phyloP scores from a whole-genome alignment of 192 early-diverging fungal species.

The Geranomyces variabilis region DNA sequence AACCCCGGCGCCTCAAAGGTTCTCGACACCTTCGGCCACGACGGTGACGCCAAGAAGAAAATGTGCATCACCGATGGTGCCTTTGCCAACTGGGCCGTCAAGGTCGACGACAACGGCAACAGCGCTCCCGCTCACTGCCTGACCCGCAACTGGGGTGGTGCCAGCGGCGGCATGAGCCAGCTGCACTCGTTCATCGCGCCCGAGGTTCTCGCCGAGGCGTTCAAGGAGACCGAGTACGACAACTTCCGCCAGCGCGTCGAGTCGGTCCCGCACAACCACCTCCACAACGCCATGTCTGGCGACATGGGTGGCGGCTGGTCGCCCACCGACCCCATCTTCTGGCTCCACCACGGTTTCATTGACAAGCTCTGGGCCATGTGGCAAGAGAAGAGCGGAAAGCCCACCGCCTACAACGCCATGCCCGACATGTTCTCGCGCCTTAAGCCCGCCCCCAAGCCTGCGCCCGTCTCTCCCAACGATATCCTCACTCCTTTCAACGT shows the following conservation, averaged over 20 bases:
- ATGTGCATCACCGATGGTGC: constrained; percentile 58
- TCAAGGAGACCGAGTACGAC: constrained; percentile 10
- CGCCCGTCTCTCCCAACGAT: neutral
- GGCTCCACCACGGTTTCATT: constrained; percentile 66
- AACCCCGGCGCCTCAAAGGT: constrained; percentile 46
- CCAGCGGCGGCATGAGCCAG: neutral
- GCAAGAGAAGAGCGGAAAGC: constrained; percentile 42
- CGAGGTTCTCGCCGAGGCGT: neutral
- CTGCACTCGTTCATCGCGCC: constrained; percentile 9
- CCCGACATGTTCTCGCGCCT: neutral
- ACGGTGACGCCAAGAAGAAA: constrained; percentile 44
- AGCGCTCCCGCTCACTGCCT: constrained; percentile 7
- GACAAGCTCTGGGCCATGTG: constrained; percentile 65
- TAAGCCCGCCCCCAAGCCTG: neutral
- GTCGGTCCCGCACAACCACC: constrained; percentile 18
- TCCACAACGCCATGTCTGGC: constrained; percentile 54
- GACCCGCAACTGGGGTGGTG: neutral
- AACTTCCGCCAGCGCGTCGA: constrained; percentile 6
- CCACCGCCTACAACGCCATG: constrained; percentile 9
- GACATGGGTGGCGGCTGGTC: constrained; percentile 62
- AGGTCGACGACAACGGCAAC: constrained; percentile 1
- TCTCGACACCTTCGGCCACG: constrained; percentile 34
- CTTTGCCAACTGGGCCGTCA: constrained; percentile 47
- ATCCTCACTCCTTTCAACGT: constrained; percentile 9
- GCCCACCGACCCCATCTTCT: constrained; percentile 67